Evolutionary conservation across 257 asterid genomes (phyloP), one percentile per base, ranked within the genome.

Genomic region (Lantana camara): DNA sequence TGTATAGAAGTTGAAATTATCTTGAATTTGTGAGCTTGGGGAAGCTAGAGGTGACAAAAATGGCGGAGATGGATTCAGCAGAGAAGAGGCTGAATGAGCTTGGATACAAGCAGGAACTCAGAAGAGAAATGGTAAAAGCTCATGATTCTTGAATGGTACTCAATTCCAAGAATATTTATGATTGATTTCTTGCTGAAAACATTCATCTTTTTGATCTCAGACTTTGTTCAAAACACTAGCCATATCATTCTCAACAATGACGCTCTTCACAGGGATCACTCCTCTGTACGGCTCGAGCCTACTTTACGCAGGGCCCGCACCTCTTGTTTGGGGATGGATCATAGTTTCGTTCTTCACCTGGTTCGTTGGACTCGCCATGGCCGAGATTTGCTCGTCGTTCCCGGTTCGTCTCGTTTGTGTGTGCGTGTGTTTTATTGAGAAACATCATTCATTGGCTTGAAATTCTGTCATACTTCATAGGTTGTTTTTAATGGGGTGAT

Each of bases 351-450:
- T 76, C 62, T 72, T 76, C 69, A 76, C 78, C 17, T 72, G 69
- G 47, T 76, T 72, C 4, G 72, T 76, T 35, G 78, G 75, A 9
- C 60, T 76, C 24, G 75, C 78, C 60, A 72, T 78, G 87, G 72
- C 84, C 21, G 82, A 81, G 57, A 81, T 81, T 17, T 81, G 86
- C 72, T 81, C 83, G 5, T 77, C 87, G 20, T 81, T 81, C 60
- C 86, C 83, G 24, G 86, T 81, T 44, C 24, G 32, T 27, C 32
- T 27, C 32, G 32, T 27, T 27, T 27, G 5, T 27, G 32, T 27
- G 32, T 27, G 32, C 5, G 32, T 5, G 32, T 27, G 32, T 27
- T 27, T 27, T 27, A 27, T 27, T 27, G 4, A 27, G 32, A 27
- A 27, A 27, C 32, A 27, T 27, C 32, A 27, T 27, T 27, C 2